These are phyloP conservation scores for Aureobasidium lini DNA, from an alignment of 2,329 filamentous ascomycete species.

Conservation along the genomic window DNA sequence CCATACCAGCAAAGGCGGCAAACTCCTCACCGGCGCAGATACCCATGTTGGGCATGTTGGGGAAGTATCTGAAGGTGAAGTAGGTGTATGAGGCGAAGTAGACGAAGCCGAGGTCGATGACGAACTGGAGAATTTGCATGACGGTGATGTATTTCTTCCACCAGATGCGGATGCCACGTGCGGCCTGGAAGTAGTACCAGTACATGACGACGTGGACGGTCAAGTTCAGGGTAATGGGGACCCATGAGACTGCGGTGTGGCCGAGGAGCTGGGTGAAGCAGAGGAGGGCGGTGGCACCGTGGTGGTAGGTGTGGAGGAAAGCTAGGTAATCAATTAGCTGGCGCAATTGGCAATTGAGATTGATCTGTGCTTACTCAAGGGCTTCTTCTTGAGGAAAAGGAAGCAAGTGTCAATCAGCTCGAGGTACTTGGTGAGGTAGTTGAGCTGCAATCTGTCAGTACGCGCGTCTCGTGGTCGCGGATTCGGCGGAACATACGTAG, in stretches of 20 bases:
- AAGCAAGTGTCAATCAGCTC: slow-evolving; percentile 94
- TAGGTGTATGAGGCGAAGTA: slow-evolving; percentile 99
- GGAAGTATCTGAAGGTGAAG: slow-evolving; percentile 87
- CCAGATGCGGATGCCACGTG: slow-evolving; percentile 91
- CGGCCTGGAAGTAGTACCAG: slow-evolving; percentile 99
- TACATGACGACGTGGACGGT: slow-evolving; percentile 98
- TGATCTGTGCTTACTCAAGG: slow-evolving; percentile 56
- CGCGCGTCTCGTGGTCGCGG: neutral
- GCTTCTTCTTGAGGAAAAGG: slow-evolving; percentile 99
- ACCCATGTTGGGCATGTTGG: slow-evolving; percentile 73
- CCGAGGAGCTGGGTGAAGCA: slow-evolving; percentile 97
- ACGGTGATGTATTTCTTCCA: slow-evolving; percentile 99
- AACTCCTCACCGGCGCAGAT: slow-evolving; percentile 94
- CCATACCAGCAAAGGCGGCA: slow-evolving; percentile 85
- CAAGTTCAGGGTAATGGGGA: slow-evolving; percentile 86
- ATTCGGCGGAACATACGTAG: slow-evolving; percentile 64
- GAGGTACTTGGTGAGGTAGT: slow-evolving; percentile 97
- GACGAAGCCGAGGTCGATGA: slow-evolving; percentile 95
- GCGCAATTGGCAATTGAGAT: neutral
- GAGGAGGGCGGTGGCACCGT: slow-evolving; percentile 90
- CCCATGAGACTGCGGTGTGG: slow-evolving; percentile 89
- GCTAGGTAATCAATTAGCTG: slow-evolving; percentile 32
- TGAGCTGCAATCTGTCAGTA: slow-evolving; percentile 55
- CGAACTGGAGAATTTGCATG: slow-evolving; percentile 93
- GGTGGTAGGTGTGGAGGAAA: slow-evolving; percentile 98